Conservation (phyloP, 352 stramenopile species). For the Pelagophyceae sp. region DNA sequence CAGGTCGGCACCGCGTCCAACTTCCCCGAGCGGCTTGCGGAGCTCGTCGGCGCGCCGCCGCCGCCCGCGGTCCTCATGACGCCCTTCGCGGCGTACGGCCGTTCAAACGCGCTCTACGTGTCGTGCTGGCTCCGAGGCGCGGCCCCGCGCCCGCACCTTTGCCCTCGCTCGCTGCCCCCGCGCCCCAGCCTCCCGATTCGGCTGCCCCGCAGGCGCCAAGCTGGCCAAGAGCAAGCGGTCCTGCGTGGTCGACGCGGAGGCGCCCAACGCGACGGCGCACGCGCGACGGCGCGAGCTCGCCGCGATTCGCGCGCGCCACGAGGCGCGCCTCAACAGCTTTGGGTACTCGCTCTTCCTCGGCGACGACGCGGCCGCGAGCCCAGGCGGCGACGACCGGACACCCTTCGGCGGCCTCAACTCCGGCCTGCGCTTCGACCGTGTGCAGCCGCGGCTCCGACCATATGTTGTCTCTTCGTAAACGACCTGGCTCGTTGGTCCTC, state of each 20-base stretch:
- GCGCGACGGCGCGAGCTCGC: neutral
- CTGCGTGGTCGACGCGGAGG: neutral
- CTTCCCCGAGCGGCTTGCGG: too few relatives aligned
- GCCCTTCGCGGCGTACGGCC: neutral
- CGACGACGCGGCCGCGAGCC: too few relatives aligned
- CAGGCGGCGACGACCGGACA: neutral
- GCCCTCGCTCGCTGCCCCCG: neutral
- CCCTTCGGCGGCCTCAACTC: too few relatives aligned
- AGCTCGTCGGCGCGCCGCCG: too few relatives aligned
- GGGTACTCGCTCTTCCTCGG: neutral
- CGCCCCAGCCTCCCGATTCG: neutral
- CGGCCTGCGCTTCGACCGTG: neutral
- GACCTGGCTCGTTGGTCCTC: neutral
- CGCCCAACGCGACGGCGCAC: neutral
- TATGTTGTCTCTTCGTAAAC: neutral
- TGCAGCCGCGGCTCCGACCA: neutral
- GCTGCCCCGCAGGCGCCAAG: neutral
- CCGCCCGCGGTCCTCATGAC: neutral
- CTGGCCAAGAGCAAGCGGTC: neutral
- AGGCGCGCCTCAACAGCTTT: neutral
- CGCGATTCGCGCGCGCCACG: neutral
- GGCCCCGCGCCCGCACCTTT: neutral
- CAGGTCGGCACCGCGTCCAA: too few relatives aligned
- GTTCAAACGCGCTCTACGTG: conserved; percentile 1
- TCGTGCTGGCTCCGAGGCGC: conserved; percentile 7